phyloP scores from a whole-genome alignment of 306 rosid species.

The Vigna reflexopilosa region DNA sequence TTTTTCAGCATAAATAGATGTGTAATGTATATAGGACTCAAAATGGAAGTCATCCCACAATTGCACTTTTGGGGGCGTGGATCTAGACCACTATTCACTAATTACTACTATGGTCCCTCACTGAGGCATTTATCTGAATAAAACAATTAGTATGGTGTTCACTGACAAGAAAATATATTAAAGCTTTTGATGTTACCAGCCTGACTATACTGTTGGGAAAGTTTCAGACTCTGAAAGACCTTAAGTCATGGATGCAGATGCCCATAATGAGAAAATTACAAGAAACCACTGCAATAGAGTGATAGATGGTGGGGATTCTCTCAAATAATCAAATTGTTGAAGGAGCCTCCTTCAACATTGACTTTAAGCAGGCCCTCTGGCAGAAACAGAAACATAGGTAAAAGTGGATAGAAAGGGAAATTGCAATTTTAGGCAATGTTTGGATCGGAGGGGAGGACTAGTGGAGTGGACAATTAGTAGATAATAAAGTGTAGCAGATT shows the following conservation, averaged over 20 bases:
- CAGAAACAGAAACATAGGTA: not conserved
- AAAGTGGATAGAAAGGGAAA: not conserved
- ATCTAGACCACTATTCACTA: not conserved
- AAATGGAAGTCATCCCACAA: not conserved
- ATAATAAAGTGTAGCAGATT: not conserved
- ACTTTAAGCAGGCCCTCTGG: slow-evolving; percentile 11
- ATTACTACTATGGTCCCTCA: not conserved
- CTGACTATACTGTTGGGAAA: not conserved
- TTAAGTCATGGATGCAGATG: not conserved
- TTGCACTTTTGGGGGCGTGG: not conserved
- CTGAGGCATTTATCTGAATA: not conserved
- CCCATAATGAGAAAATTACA: not conserved
- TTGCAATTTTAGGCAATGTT: not conserved
- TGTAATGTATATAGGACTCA: not conserved
- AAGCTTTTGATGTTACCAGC: not conserved
- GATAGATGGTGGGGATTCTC: not conserved
- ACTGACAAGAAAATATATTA: not conserved
- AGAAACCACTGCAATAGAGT: not conserved
- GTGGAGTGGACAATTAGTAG: not conserved
- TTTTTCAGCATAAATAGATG: not conserved
- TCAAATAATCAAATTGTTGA: not conserved
- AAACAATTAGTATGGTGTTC: not conserved
- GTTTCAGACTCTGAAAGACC: not conserved
- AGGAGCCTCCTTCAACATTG: not conserved
- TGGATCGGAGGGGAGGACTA: not conserved